Base-by-base conservation (phyloP, 1,139 yeast species). In the Yamadazyma aaseri region DNA sequence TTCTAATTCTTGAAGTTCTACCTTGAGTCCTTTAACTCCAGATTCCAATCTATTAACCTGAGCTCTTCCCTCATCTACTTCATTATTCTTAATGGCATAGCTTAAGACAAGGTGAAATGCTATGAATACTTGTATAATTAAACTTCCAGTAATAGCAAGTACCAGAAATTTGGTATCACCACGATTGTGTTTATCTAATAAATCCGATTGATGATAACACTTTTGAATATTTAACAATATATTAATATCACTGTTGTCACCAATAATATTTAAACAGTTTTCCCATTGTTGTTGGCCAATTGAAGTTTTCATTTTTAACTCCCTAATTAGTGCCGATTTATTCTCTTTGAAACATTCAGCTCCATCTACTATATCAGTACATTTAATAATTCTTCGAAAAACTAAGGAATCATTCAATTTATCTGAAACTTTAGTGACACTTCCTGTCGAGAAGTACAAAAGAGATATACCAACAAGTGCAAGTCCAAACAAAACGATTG, bases 211-310 rank as follows among this genome's bases (percentile, higher is more conserved):
- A 22, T 29, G 26, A 16, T 29, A 29, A 35, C 63, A 58, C 12
- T 46, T 40, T 35, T 55, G 63, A 24, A 54, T 46, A 27, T 42
- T 48, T 22, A 58, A 38, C 14, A 57, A 36, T 7, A 56, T 25
- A 13, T 49, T 42, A 3, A 55, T 34, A 33, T 58, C 63, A 32
- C 30, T 40, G 5, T 20, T 29, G 7, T 33, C 27, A 2, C 28
- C 35, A 5, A 45, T 32, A 17, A 29, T 28, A 16, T 34, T 24
- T 13, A 45, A 26, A 29, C 50, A 45, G 3, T 26, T 20, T 21
- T 26, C 35, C 43, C 42, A 45, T 14, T 25, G 36, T 3, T 27
- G 28, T 16, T 36, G 38, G 2, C 41, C 36, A 3, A 31, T 5
- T 5, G 10, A 4, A 11, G 17, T 32, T 3, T 13, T 20, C 33